Evolutionary conservation across 2,329 filamentous ascomycete species (phyloP).

Genomic region (Fusarium sp.): DNA sequence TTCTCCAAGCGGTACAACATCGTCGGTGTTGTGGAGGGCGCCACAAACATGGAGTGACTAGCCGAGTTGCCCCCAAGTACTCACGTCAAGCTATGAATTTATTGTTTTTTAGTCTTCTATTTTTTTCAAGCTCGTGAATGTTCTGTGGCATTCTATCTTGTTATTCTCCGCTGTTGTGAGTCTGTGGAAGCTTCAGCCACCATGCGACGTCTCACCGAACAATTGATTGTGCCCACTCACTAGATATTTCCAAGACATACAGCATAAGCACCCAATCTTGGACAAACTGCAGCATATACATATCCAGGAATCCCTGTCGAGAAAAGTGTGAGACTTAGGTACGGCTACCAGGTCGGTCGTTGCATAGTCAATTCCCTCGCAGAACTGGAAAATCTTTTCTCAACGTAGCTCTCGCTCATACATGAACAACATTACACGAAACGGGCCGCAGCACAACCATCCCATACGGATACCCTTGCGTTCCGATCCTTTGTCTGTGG

Average conservation of each 20-base stretch:
- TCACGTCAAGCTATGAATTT: conserved; percentile 40
- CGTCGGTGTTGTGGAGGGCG: conserved; percentile 73
- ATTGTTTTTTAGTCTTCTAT: background rate
- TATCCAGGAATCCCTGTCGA: background rate
- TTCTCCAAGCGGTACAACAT: conserved; percentile 98
- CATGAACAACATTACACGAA: conserved; percentile 13
- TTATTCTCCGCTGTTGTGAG: conserved; percentile 41
- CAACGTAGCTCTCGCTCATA: background rate
- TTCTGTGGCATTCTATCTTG: background rate
- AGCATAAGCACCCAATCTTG: background rate
- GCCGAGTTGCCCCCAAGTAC: conserved; percentile 33
- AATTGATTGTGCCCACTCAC: background rate
- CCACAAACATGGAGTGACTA: conserved; percentile 64
- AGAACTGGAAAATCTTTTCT: conserved; percentile 3
- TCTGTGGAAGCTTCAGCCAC: background rate
- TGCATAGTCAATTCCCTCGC: background rate
- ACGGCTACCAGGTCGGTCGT: background rate
- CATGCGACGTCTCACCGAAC: background rate
- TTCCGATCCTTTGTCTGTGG: conserved; percentile 12
- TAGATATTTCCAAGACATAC: background rate
- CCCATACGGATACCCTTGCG: background rate
- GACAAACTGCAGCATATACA: background rate
- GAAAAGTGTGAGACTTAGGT: background rate
- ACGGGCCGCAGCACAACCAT: conserved; percentile 12
- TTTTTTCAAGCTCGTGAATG: background rate